These are phyloP conservation scores for Pyronema omphalodes DNA, from an alignment of 495 filamentous ascomycete species.

Conservation along the genomic window DNA sequence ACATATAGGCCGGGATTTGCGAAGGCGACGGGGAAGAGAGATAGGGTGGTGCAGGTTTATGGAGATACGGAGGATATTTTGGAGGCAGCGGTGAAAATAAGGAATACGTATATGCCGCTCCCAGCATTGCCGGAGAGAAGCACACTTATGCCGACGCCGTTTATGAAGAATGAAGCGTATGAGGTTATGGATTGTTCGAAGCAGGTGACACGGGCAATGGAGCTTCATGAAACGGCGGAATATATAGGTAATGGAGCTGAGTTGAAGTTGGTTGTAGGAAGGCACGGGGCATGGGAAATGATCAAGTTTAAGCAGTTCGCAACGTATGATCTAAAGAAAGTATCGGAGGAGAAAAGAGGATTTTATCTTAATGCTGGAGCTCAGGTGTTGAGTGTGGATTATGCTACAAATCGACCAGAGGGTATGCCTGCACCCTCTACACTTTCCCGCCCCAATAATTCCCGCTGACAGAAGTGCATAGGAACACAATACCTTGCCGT, in stretches of 20 bases:
- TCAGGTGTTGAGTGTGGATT: constrained; percentile 19
- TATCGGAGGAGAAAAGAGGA: constrained; percentile 11
- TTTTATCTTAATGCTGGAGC: constrained; percentile 20
- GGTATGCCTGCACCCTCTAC: constrained; percentile 4
- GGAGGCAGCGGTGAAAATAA: constrained; percentile 13
- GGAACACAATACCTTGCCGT: constrained; percentile 23
- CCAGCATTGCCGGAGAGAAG: constrained; percentile 17
- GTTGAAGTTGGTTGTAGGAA: constrained; percentile 16
- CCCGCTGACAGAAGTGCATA: neutral
- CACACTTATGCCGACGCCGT: constrained; percentile 12
- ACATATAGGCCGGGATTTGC: constrained; percentile 20
- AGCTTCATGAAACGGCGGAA: neutral
- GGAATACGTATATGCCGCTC: constrained; percentile 14
- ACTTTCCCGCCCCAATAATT: neutral
- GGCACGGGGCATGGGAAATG: constrained; percentile 9
- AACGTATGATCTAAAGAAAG: constrained; percentile 12
- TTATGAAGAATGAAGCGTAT: constrained; percentile 6
- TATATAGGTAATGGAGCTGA: constrained; percentile 6
- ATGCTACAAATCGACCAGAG: constrained; percentile 15
- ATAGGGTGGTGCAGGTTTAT: constrained; percentile 18
- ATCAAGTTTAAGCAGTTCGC: constrained; percentile 19
- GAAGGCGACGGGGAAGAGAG: constrained; percentile 21
- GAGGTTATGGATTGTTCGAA: constrained; percentile 8
- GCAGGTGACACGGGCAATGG: neutral
- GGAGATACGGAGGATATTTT: constrained; percentile 11